A percentile compares a stretch with the other conserved stretches of the same genome.
Evolutionary conservation across 495 filamentous ascomycete species (phyloP).

Genomic region (Aspergillus olivimuriae): DNA sequence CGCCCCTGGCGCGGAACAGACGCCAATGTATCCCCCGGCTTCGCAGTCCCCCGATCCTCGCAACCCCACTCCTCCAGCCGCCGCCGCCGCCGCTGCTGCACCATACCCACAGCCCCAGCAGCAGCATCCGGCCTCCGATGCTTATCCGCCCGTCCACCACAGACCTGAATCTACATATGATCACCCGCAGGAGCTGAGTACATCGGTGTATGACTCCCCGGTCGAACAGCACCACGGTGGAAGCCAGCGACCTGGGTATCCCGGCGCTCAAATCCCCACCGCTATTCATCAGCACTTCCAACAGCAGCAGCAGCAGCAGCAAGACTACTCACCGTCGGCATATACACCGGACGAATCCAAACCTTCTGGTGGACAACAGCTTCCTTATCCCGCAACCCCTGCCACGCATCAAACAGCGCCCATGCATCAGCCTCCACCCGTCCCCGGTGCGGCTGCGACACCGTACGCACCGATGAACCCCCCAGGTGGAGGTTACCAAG

Average conservation of each 20-base stretch:
- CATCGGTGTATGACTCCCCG: conserved; percentile 78
- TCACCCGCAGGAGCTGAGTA: conserved; percentile 76
- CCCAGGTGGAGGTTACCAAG: conserved; percentile 39
- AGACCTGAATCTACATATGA: conserved; percentile 69
- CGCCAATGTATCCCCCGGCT: conserved; percentile 30
- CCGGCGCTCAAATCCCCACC: conserved; percentile 34
- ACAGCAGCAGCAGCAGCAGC: conserved; percentile 23
- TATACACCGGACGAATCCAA: conserved; percentile 54
- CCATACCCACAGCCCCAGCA: conserved; percentile 30
- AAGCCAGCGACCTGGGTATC: conserved; percentile 39
- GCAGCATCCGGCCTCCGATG: conserved; percentile 33
- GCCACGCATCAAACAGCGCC: conserved; percentile 43
- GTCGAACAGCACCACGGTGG: conserved; percentile 39
- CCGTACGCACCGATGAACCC: conserved; percentile 32
- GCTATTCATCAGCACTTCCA: conserved; percentile 33
- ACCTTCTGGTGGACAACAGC: conserved; percentile 30
- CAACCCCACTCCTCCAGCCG: conserved; percentile 29
- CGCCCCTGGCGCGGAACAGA: conserved; percentile 29
- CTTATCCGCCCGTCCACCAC: conserved; percentile 39
- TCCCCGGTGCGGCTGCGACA: conserved; percentile 37
- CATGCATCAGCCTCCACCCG: conserved; percentile 37
- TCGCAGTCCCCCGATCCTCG: conserved; percentile 43
- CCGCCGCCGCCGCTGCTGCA: too few relatives aligned
- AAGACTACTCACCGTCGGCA: conserved; percentile 52
- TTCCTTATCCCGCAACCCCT: conserved; percentile 39